Conservation (phyloP, 306 rosid genomes). For the Lablab purpureus region DNA sequence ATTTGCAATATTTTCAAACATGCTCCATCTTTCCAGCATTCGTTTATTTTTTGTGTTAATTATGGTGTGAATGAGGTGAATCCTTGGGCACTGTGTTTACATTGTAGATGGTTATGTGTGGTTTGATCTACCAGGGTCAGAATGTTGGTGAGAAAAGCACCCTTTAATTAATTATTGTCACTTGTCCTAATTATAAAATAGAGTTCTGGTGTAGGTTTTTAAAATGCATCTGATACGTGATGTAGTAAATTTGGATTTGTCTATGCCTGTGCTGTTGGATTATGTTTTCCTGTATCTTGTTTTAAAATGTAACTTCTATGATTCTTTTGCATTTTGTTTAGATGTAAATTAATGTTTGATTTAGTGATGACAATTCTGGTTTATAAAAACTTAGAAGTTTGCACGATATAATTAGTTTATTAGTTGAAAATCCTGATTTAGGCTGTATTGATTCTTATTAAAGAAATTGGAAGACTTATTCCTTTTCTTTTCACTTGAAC, state of each 20-base stretch:
- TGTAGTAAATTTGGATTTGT: background rate
- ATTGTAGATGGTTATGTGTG: background rate
- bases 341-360: background rate
- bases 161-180: background rate
- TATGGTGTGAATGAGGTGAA: background rate
- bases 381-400: background rate
- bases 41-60: background rate
- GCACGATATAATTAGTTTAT: constrained; percentile 12
- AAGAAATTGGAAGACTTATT: constrained; percentile 9
- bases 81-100: background rate
- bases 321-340: background rate
- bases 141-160: background rate
- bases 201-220: background rate
- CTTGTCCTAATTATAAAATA: background rate
- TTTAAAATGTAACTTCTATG: background rate
- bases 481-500: constrained; percentile 16
- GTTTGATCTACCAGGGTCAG: background rate
- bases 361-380: background rate
- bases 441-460: background rate
- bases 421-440: background rate
- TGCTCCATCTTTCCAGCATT: background rate
- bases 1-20: background rate
- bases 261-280: background rate
- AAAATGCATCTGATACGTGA: background rate
- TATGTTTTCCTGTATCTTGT: background rate